These are phyloP conservation scores for Trichosporon inkin DNA, from an alignment of 1,284 basidiomycete genomes.

Conservation along the genomic window DNA sequence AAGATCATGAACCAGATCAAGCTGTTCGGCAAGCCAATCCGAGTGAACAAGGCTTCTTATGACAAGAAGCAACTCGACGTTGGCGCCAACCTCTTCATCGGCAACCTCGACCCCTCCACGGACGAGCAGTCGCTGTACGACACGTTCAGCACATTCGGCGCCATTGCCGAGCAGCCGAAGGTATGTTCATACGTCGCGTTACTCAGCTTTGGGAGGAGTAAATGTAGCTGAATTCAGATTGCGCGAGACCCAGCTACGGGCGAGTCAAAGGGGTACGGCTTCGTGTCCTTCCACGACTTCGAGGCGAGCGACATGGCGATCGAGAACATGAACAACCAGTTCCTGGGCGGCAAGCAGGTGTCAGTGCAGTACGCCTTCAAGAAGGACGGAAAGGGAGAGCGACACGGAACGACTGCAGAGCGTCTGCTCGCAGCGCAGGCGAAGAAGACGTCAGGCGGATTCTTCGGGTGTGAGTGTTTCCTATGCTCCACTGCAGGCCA, in stretches of 20 bases:
- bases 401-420: conserved; percentile 93
- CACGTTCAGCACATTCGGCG: conserved; percentile 90
- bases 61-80: conserved; percentile 98
- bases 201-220: not conserved
- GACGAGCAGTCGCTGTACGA: conserved; percentile 90
- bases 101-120: conserved; percentile 87
- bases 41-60: conserved; percentile 96
- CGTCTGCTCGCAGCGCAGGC: conserved; percentile 91
- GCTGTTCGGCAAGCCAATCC: conserved; percentile 94
- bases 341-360: conserved; percentile 96
- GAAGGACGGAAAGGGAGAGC: conserved; percentile 96
- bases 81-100: conserved; percentile 94
- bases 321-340: conserved; percentile 94
- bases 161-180: conserved; percentile 90
- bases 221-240: conserved; percentile 57
- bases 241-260: conserved; percentile 81
- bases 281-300: conserved; percentile 94
- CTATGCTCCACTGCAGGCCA: no score
- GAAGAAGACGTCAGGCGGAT: conserved; percentile 55
- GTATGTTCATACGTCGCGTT: conserved; percentile 53
- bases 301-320: conserved; percentile 94
- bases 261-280: conserved; percentile 91
- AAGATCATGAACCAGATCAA: conserved; percentile 99
- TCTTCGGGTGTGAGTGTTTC: conserved; percentile 27
- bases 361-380: conserved; percentile 97